phyloP scores from a whole-genome alignment of 2,329 filamentous ascomycete genomes.

The Grosmannia huntii region DNA sequence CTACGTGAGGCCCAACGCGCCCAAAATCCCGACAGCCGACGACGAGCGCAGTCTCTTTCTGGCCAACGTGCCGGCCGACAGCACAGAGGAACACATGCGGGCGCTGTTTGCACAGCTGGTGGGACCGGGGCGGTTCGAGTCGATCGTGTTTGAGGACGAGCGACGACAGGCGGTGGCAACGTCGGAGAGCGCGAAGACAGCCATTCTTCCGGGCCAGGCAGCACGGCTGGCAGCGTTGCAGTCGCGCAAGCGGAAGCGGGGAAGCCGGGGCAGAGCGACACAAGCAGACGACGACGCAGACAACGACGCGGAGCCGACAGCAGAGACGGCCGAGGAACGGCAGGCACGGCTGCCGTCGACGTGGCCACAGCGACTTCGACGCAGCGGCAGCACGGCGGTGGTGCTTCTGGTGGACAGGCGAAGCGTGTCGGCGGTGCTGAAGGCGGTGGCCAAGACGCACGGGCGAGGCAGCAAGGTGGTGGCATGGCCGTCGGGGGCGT shows the following conservation, averaged over 20 bases:
- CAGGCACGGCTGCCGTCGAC: slow-evolving; percentile 42
- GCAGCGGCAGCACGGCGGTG: slow-evolving; percentile 66
- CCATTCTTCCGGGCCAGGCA: slow-evolving; percentile 29
- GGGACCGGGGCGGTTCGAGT: slow-evolving; percentile 66
- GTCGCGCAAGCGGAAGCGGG: slow-evolving; percentile 38
- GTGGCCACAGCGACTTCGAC: slow-evolving; percentile 60
- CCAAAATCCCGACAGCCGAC: slow-evolving; percentile 60
- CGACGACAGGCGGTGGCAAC: slow-evolving; percentile 19
- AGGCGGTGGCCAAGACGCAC: slow-evolving; percentile 54
- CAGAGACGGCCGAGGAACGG: slow-evolving; percentile 28
- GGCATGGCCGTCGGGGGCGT: not conserved
- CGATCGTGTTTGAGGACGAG: slow-evolving; percentile 59
- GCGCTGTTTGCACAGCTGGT: slow-evolving; percentile 63
- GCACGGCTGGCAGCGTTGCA: slow-evolving; percentile 24
- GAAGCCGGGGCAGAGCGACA: slow-evolving; percentile 8
- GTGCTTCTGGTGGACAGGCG: slow-evolving; percentile 73
- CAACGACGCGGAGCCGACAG: slow-evolving; percentile 43
- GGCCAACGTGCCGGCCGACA: slow-evolving; percentile 80
- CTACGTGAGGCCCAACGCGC: slow-evolving; percentile 73
- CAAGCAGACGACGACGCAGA: slow-evolving; percentile 10
- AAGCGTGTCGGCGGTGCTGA: slow-evolving; percentile 64
- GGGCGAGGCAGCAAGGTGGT: slow-evolving; percentile 30
- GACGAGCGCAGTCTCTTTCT: slow-evolving; percentile 74
- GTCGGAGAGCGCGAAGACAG: slow-evolving; percentile 14
- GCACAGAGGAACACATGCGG: slow-evolving; percentile 64